Percentiles rank a stretch among this genome's conserved stretches.
These are phyloP conservation scores for Eucalyptus grandis DNA, from an alignment of 345 rosid species.

Conservation along the genomic window DNA sequence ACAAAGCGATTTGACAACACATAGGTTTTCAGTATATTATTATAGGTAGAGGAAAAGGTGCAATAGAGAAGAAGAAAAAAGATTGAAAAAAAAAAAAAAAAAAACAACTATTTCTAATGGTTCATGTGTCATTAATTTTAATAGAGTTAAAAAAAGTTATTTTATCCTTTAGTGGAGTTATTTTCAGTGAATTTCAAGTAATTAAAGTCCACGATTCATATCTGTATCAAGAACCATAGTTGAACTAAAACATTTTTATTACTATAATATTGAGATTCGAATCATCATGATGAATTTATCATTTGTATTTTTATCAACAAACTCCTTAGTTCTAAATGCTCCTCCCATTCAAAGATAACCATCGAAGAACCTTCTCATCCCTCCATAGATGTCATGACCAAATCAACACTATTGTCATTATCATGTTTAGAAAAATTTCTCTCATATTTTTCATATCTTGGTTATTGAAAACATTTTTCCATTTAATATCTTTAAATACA, in stretches of 20 bases:
- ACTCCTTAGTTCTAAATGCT: background rate
- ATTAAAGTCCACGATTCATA: background rate
- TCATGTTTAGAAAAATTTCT: background rate
- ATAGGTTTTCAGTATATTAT: background rate
- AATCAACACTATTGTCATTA: background rate
- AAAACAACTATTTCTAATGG: background rate
- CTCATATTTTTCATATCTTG: background rate
- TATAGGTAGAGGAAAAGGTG: background rate
- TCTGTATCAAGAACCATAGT: background rate
- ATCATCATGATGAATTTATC: background rate
- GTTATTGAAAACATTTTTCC: background rate
- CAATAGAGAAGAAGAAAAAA: background rate
- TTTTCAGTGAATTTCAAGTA: background rate
- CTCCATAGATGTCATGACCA: background rate
- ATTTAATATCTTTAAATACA: background rate
- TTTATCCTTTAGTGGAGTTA: background rate
- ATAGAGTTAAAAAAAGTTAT: background rate
- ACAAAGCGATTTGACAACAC: background rate
- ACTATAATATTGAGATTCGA: background rate
- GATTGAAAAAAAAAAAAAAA: background rate
- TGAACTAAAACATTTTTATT: background rate
- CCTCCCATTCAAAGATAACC: background rate
- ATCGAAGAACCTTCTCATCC: background rate
- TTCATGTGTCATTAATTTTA: background rate
- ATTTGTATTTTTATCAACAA: background rate